Percentiles rank a stretch among this genome's conserved stretches.
phyloP scores from a whole-genome alignment of 495 filamentous ascomycete species.

The Podospora anserina region DNA sequence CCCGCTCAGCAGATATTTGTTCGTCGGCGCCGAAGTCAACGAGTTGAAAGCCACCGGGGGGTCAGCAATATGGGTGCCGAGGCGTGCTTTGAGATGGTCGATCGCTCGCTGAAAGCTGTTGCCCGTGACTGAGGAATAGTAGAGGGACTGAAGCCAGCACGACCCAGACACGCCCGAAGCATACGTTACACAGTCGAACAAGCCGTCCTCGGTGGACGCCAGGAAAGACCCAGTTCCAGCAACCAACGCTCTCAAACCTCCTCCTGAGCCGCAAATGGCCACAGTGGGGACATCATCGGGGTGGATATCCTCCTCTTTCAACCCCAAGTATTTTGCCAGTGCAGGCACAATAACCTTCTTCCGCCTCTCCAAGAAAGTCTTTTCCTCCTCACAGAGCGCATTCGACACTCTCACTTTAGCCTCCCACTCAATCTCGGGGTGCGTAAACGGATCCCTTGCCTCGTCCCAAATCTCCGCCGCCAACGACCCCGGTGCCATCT shows the following conservation, averaged over 20 bases:
- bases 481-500: constrained; percentile 77
- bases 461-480: constrained; percentile 93
- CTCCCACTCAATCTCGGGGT: constrained; percentile 79
- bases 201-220: constrained; percentile 73
- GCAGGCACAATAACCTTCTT: constrained; percentile 63
- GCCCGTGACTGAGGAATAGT: constrained; percentile 74
- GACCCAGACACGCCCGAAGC: constrained; percentile 92
- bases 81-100: constrained; percentile 77
- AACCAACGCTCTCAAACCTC: constrained; percentile 83
- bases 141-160: constrained; percentile 91
- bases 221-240: constrained; percentile 83
- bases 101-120: constrained; percentile 64
- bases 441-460: constrained; percentile 72
- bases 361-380: constrained; percentile 62
- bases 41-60: constrained; percentile 76
- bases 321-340: constrained; percentile 73
- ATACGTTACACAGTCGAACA: constrained; percentile 93
- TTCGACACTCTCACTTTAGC: constrained; percentile 77
- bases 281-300: constrained; percentile 90
- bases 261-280: constrained; percentile 89
- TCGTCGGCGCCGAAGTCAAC: constrained; percentile 78
- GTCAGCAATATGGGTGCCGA: constrained; percentile 86
- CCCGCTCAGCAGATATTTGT: constrained; percentile 85
- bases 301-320: constrained; percentile 77
- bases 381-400: constrained; percentile 82